Evolutionary conservation across 495 filamentous ascomycete genomes (phyloP), one percentile per base, ranked within the genome.

Genomic region (Neurospora sp.): DNA sequence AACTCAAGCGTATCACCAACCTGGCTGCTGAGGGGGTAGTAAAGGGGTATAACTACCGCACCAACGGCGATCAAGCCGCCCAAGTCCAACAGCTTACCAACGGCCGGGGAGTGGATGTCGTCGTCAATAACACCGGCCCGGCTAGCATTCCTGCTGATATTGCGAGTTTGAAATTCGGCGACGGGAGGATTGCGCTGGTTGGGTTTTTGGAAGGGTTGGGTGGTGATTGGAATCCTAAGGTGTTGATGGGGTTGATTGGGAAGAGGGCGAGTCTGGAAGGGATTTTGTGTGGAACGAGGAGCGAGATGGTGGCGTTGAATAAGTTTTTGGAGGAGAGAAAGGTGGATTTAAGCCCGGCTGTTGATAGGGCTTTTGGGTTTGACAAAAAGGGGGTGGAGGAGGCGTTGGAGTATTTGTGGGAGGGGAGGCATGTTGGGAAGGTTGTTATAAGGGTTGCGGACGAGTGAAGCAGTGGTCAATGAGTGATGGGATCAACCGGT

Each of bases 341-440:
- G 11, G 69, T 82, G 18, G 62, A 37, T n/a, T 71, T 78, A 8
- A 66, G 12, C 0, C 16, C 41, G 41, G 41, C 18, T 18, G 16
- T 42, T 7, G 41, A 42, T 42, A 74, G 74, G 41, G 41, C 18
- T 2, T 42, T 42, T 42, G 41, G 14, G 5, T 16, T 7, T 7
- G 41, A 1, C 8, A 77, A 83, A 75, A 79, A 80, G 73, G 81
- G 82, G 70, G 87, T 81, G 75, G 80, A 80, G 75, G 81, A 82
- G 70, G 87, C 82, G 40, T 77, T 88, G 41, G 75, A 83, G 73
- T 87, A 86, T 79, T 71, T 88, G 70, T 82, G 76, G 41, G 75
- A 74, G 5, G 83, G 83, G 3, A 76, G 76, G 41, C 82, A 86
- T 79, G 80, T 87, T 75, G 85, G 85, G 60, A 86, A 86, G 82